Evolutionary conservation across 106 monocot genomes (phyloP).

Genomic region (Chionographis japonica): DNA sequence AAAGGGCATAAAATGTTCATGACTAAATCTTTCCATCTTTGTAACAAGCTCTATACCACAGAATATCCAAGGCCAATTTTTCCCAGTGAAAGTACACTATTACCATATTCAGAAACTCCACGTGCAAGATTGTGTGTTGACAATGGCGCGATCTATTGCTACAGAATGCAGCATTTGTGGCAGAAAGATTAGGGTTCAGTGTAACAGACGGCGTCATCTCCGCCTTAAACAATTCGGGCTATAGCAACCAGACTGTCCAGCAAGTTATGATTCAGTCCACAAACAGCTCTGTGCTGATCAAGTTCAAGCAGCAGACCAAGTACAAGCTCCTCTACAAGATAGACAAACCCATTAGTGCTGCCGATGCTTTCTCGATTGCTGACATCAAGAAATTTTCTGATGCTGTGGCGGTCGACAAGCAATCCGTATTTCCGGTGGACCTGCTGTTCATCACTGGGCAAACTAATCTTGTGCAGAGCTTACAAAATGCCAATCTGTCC

Average conservation of each 20-base stretch:
- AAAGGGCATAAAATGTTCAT: no score
- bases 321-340: conserved; percentile 69
- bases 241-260: conserved; percentile 31
- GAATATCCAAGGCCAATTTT: no score
- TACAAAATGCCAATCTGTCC: conserved; percentile 39
- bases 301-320: conserved; percentile 46
- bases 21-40: no score
- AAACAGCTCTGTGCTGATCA: conserved; percentile 50
- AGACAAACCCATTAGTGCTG: conserved; percentile 41
- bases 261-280: conserved; percentile 63
- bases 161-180: conserved; percentile 64
- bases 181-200: conserved; percentile 34
- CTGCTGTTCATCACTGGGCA: conserved; percentile 15
- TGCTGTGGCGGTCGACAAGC: conserved; percentile 48
- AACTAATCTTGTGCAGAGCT: conserved; percentile 30
- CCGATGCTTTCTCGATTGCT: conserved; percentile 28
- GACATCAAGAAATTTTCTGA: conserved; percentile 63
- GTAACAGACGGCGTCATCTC: conserved; percentile 41
- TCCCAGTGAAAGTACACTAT: no score
- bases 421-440: conserved; percentile 43
- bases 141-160: not conserved
- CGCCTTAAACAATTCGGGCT: conserved; percentile 33
- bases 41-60: no score
- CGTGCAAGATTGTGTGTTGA: no score
- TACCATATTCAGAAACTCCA: no score